phyloP scores from a whole-genome alignment of 78 protist genomes.

The Bigelowiella natans region DNA sequence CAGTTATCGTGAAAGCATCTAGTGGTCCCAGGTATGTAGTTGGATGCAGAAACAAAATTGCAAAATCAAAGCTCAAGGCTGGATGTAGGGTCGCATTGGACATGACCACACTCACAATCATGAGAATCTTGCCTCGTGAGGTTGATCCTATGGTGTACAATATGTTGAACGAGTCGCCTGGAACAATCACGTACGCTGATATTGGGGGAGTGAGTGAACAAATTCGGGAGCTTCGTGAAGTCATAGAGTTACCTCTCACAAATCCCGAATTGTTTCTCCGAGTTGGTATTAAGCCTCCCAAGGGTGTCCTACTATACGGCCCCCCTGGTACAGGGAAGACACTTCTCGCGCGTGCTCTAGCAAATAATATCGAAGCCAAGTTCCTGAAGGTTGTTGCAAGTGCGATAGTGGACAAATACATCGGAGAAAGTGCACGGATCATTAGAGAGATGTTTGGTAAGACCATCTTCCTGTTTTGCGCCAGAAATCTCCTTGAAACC shows the following conservation, averaged over 20 bases:
- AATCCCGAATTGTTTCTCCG: slow-evolving; percentile 95
- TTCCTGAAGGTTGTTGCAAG: slow-evolving; percentile 95
- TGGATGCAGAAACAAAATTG: slow-evolving; percentile 62
- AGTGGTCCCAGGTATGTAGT: slow-evolving; percentile 98
- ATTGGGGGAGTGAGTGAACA: slow-evolving; percentile 94
- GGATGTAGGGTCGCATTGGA: slow-evolving; percentile 98
- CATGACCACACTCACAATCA: slow-evolving; percentile 96
- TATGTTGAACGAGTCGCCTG: slow-evolving; percentile 80
- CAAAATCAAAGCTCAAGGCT: slow-evolving; percentile 60
- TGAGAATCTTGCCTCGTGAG: slow-evolving; percentile 80
- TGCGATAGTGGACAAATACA: slow-evolving; percentile 98
- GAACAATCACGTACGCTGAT: slow-evolving; percentile 55
- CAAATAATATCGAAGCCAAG: slow-evolving; percentile 79
- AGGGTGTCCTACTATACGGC: slow-evolving; percentile 94
- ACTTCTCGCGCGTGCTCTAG: slow-evolving; percentile 95
- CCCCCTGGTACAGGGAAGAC: slow-evolving; percentile 89
- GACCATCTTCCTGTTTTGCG: neutral
- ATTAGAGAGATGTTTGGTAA: slow-evolving; percentile 97
- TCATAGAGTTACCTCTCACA: slow-evolving; percentile 94
- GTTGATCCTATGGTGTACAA: slow-evolving; percentile 97
- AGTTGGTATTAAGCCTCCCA: slow-evolving; percentile 96
- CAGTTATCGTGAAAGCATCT: slow-evolving; percentile 90
- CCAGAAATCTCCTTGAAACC: neutral
- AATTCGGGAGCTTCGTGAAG: slow-evolving; percentile 85
- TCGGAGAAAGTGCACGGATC: slow-evolving; percentile 97